Conservation (phyloP, 331 rosid genomes). For the Malus hybrid region DNA sequence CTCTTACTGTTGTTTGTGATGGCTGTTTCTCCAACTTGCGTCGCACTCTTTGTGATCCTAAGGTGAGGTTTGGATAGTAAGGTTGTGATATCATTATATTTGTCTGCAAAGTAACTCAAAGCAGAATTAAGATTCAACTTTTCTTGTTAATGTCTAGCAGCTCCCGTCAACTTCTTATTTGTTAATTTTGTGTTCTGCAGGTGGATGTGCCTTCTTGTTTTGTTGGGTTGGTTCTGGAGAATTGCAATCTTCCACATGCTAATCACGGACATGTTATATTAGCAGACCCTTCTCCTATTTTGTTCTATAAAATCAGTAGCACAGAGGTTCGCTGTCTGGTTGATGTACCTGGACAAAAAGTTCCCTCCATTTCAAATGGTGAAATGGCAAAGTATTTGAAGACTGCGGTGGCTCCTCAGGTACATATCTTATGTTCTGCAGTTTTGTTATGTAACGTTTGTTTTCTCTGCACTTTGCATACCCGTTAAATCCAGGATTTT, state of each 20-base stretch:
- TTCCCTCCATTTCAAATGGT: conserved; percentile 90
- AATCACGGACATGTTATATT: conserved; percentile 85
- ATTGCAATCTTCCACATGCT: conserved; percentile 81
- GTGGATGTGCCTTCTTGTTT: conserved; percentile 92
- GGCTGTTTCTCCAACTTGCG: conserved; percentile 98
- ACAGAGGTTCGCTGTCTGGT: conserved; percentile 93
- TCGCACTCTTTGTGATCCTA: conserved; percentile 81
- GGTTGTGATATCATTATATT: neutral
- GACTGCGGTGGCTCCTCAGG: conserved; percentile 87
- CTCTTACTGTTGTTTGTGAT: conserved; percentile 87
- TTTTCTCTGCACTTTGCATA: neutral
- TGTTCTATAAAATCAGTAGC: conserved; percentile 86
- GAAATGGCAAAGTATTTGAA: conserved; percentile 86
- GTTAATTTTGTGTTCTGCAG: conserved; percentile 30
- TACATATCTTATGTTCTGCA: conserved; percentile 1
- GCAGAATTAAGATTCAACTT: neutral
- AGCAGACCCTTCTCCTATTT: conserved; percentile 94
- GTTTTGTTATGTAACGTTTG: neutral
- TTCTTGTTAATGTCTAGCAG: neutral
- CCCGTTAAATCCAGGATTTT: neutral
- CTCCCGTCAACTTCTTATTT: neutral
- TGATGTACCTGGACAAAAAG: conserved; percentile 93
- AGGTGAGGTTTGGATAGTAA: conserved; percentile 38
- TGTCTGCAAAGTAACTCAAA: neutral
- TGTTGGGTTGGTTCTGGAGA: conserved; percentile 78